Percentiles rank a stretch among this genome's conserved stretches.
These are phyloP conservation scores for Vicia sativa DNA, from an alignment of 306 rosid genomes.

Conservation along the genomic window DNA sequence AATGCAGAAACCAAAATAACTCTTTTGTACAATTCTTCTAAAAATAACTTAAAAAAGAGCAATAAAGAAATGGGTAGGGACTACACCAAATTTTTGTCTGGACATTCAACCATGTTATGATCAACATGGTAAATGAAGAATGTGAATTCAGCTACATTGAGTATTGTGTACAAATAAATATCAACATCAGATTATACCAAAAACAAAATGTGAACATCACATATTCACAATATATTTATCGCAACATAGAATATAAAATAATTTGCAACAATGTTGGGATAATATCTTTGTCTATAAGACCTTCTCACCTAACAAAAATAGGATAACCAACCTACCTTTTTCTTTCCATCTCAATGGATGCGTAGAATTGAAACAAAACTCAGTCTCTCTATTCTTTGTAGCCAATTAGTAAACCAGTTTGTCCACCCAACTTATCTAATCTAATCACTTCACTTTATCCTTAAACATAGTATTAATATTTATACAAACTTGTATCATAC, in stretches of 20 bases:
- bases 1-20: no score
- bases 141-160: background rate
- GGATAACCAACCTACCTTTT: conserved; percentile 48
- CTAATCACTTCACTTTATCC: conserved; percentile 10
- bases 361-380: conserved; percentile 49
- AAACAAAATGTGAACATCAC: background rate
- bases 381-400: conserved; percentile 22
- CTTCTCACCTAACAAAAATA: conserved; percentile 48
- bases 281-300: conserved; percentile 38
- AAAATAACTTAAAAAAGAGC: background rate
- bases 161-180: background rate
- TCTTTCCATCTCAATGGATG: conserved; percentile 29
- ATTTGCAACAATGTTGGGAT: conserved; percentile 18
- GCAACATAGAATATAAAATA: background rate
- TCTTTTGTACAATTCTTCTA: no score
- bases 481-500: background rate
- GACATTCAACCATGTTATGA: background rate
- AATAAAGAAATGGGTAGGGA: background rate
- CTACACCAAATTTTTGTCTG: background rate
- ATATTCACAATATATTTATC: background rate
- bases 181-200: conserved; percentile 1
- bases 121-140: background rate
- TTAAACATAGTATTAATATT: background rate
- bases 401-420: conserved; percentile 39
- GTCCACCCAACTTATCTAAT: conserved; percentile 54